Evolutionary conservation across 2,329 filamentous ascomycete species (phyloP), one percentile per base, ranked within the genome.

Genomic region (Trichoderma polysporum): DNA sequence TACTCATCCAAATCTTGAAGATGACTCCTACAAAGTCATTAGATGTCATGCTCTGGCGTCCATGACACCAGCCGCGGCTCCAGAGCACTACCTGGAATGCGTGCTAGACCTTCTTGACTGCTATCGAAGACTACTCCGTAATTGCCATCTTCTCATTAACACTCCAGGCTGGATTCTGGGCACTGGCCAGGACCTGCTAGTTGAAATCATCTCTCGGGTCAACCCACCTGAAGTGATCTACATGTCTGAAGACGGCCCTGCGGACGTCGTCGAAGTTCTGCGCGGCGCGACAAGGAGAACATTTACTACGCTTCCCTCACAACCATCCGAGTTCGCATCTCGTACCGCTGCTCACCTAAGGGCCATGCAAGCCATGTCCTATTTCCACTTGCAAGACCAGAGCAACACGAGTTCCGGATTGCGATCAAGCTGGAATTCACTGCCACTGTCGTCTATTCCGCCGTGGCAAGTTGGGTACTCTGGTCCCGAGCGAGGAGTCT

Each of bases 331-430:
- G 47, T 81, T 81, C 47, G 82, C 82, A 1, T 79, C 84, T 3
- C 82, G 89, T 41, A 91, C 88, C 10, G 84, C 90, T 0, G 83
- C 86, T 0, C 88, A 94, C 68, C 77, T 92, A 2, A 82, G 90
- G 59, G 84, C 85, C 6, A 93, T 94, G 90, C 90, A 93, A 71
- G 87, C 84, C n/a, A 89, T 93, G 83, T 89, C 91, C 0, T 94
- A 94, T 72, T 92, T 94, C 73, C 92, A 94, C 74, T 70, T 81
- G 10, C 68, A 45, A 63, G 31, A 54, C 59, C 70, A 49, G 35
- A 68, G 70, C 62, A 37, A 62, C 3, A 27, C 53, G 17, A 62
- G 67, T 8, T 6, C 29, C 12, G n/a, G 22, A 1, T 8, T 57
- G 2, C 69, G 68, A 6, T 57, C 77, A 22, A 76, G 74, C 52